Evolutionary conservation across 306 rosid species (phyloP).

Genomic region (Vachellia pachyceras): DNA sequence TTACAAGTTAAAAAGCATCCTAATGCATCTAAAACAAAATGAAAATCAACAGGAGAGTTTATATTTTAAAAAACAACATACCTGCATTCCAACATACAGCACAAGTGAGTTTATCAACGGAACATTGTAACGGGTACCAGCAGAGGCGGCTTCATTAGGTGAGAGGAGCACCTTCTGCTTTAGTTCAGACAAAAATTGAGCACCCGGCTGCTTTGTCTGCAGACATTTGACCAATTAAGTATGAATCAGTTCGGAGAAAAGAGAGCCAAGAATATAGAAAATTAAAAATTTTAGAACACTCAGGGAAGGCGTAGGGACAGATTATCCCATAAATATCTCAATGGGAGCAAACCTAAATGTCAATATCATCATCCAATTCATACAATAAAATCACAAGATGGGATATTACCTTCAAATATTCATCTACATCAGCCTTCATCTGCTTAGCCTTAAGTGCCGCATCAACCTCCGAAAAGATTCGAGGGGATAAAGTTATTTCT

Average conservation of each 20-base stretch:
- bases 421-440: constrained; percentile 91
- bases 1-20: neutral
- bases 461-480: constrained; percentile 93
- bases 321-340: neutral
- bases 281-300: neutral
- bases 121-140: constrained; percentile 92
- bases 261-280: constrained; percentile 8
- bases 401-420: constrained; percentile 70
- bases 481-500: constrained; percentile 86
- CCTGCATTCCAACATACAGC: constrained; percentile 98
- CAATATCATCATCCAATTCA: neutral
- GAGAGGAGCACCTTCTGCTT: constrained; percentile 87
- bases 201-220: constrained; percentile 76
- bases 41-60: neutral
- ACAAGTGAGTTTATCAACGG: constrained; percentile 95
- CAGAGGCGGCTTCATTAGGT: constrained; percentile 75
- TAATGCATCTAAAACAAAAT: neutral
- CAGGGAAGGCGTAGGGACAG: neutral
- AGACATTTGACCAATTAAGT: constrained; percentile 12
- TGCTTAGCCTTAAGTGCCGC: constrained; percentile 81
- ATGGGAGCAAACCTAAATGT: neutral
- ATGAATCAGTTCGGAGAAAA: neutral
- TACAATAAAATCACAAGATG: constrained; percentile 3
- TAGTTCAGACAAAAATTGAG: constrained; percentile 78
- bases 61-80: constrained; percentile 36